Percentiles rank a stretch among this genome's conserved stretches.
phyloP scores from a whole-genome alignment of 2,329 filamentous ascomycete species.

The Golovinomyces cichoracearum region DNA sequence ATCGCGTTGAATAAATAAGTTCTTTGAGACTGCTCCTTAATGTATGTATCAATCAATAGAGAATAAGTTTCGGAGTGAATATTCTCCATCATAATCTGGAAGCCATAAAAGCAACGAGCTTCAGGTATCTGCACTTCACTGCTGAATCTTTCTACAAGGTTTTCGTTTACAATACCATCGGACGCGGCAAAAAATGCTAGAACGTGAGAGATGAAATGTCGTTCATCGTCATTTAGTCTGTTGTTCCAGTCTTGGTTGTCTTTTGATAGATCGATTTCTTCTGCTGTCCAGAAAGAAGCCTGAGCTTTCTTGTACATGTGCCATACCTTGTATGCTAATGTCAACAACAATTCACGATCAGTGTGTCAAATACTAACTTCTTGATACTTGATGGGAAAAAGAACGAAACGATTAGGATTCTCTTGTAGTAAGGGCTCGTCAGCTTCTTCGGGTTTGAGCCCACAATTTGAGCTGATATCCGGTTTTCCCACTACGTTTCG shows the following conservation, averaged over 20 bases:
- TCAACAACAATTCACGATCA: not conserved
- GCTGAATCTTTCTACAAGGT: constrained; percentile 92
- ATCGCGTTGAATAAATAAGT: constrained; percentile 94
- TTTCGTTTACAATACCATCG: constrained; percentile 98
- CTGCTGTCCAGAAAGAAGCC: constrained; percentile 97
- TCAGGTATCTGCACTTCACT: constrained; percentile 91
- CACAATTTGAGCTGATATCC: constrained; percentile 20
- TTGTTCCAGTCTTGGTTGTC: constrained; percentile 99
- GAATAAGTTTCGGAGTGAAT: constrained; percentile 99
- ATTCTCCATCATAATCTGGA: constrained; percentile 99
- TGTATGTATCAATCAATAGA: constrained; percentile 94
- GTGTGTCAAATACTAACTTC: constrained; percentile 40
- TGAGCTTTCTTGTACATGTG: constrained; percentile 99
- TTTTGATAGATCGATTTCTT: constrained; percentile 98
- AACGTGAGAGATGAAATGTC: constrained; percentile 95
- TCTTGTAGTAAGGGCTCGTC: constrained; percentile 83
- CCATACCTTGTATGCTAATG: constrained; percentile 50
- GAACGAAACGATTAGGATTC: constrained; percentile 85
- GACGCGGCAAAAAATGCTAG: constrained; percentile 97
- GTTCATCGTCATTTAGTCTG: constrained; percentile 83
- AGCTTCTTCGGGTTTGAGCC: constrained; percentile 41
- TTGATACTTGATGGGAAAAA: constrained; percentile 98
- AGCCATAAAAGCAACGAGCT: constrained; percentile 98
- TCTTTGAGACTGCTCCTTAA: constrained; percentile 88
- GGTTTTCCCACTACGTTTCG: constrained; percentile 19